A percentile compares a stretch with the other conserved stretches of the same genome.
Evolutionary conservation across 228 moss, liverwort and hornwort genomes (phyloP).

Genomic region (Sphagnum fallax): DNA sequence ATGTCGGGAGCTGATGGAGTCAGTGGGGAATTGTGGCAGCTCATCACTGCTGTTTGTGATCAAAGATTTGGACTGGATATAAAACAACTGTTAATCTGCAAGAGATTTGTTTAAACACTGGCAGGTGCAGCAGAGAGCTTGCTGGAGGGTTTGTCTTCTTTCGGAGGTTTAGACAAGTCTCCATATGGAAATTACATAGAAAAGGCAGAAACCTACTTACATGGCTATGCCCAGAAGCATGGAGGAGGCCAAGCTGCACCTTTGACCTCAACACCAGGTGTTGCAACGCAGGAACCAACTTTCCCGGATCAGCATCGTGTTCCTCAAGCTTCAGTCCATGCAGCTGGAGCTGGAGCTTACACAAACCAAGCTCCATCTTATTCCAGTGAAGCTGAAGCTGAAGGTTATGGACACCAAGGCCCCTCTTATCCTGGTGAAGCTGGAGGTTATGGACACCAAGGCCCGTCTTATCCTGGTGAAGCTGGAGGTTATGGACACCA

Average conservation of each 20-base stretch:
- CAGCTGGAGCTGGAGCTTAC: neutral
- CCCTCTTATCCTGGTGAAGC: too few species aligned
- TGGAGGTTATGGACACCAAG: too few species aligned
- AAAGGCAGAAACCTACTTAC: slow-evolving; percentile 35
- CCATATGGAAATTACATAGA: slow-evolving; percentile 31
- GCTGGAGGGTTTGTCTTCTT: slow-evolving; percentile 35
- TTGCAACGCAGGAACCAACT: neutral
- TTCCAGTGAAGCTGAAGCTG: neutral
- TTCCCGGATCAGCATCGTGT: neutral
- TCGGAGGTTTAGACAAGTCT: slow-evolving; percentile 30
- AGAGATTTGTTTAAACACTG: neutral
- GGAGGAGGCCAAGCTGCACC: slow-evolving; percentile 11
- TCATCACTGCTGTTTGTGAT: too few species aligned
- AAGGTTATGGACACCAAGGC: too few species aligned
- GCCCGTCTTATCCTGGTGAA: too few species aligned
- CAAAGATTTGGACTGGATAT: too few species aligned
- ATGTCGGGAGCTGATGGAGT: too few species aligned
- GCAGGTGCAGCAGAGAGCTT: slow-evolving; percentile 44
- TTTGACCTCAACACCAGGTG: slow-evolving; percentile 16
- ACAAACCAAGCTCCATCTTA: neutral
- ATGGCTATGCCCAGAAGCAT: slow-evolving; percentile 32
- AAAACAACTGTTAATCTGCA: too few species aligned
- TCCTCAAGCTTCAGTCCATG: neutral
- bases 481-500: neutral
- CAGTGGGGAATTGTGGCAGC: too few species aligned